These are phyloP conservation scores for Xerocomellus intermedius DNA, from an alignment of 768 basidiomycete species.

Conservation along the genomic window DNA sequence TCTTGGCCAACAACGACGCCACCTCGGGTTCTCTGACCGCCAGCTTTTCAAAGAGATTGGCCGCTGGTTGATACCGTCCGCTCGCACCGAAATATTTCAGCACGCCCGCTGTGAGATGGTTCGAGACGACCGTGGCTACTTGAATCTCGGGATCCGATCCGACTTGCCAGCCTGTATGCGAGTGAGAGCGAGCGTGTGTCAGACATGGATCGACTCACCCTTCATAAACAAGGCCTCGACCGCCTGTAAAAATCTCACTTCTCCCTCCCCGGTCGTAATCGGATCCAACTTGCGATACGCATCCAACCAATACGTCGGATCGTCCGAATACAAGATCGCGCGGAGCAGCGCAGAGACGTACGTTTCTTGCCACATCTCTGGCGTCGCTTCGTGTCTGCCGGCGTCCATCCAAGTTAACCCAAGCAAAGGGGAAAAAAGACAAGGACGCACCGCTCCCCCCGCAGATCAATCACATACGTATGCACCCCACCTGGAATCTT, in stretches of 20 bases:
- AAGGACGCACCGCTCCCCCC: slow-evolving; percentile 81
- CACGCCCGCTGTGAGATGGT: slow-evolving; percentile 91
- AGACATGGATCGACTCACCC: slow-evolving; percentile 40
- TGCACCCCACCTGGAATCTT: slow-evolving; percentile 98
- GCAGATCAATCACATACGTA: slow-evolving; percentile 89
- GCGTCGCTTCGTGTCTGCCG: slow-evolving; percentile 75
- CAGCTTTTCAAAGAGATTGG: slow-evolving; percentile 93
- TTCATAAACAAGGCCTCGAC: slow-evolving; percentile 88
- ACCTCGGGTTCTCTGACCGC: slow-evolving; percentile 86
- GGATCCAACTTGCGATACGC: slow-evolving; percentile 96
- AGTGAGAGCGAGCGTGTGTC: neutral
- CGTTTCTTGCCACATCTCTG: slow-evolving; percentile 96
- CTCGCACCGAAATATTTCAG: slow-evolving; percentile 97
- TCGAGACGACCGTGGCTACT: slow-evolving; percentile 94
- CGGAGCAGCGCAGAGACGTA: slow-evolving; percentile 91
- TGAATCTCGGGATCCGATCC: slow-evolving; percentile 99
- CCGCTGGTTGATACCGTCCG: slow-evolving; percentile 81
- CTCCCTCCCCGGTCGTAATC: slow-evolving; percentile 84
- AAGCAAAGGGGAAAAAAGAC: neutral
- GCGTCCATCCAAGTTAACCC: neutral
- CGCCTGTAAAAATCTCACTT: slow-evolving; percentile 86
- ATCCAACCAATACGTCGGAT: slow-evolving; percentile 85
- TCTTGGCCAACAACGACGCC: slow-evolving; percentile 78
- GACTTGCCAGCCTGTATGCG: slow-evolving; percentile 85
- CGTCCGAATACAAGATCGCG: slow-evolving; percentile 93